These are phyloP conservation scores for Kregervanrija pseudodelftensis DNA, from an alignment of 805 yeast genomes.

Conservation along the genomic window DNA sequence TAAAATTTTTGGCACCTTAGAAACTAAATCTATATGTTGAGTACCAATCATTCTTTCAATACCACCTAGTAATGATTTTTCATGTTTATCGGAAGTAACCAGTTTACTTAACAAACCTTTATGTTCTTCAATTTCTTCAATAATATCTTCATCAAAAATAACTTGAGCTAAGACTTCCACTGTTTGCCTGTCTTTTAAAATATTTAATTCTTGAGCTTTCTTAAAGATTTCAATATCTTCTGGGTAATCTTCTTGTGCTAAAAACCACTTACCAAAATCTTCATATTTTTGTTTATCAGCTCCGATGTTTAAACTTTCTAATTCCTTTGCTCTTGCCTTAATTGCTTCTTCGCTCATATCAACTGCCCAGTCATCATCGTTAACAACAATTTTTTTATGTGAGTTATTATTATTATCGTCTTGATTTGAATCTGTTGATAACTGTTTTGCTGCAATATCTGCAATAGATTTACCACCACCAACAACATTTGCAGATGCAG, in stretches of 20 bases:
- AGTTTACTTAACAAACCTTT: constrained; percentile 77
- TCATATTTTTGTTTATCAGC: constrained; percentile 46
- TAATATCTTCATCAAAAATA: constrained; percentile 71
- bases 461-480: constrained; percentile 81
- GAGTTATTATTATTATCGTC: constrained; percentile 32
- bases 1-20: constrained; percentile 72
- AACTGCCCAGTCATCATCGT: constrained; percentile 95
- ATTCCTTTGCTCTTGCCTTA: constrained; percentile 80
- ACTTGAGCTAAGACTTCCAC: constrained; percentile 90
- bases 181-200: constrained; percentile 64
- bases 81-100: constrained; percentile 59
- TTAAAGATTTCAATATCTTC: constrained; percentile 88
- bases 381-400: constrained; percentile 56
- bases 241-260: constrained; percentile 51
- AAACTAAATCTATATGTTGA: constrained; percentile 62
- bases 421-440: not conserved
- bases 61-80: constrained; percentile 91
- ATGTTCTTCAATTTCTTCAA: constrained; percentile 67
- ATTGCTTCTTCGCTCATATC: constrained; percentile 97
- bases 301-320: constrained; percentile 53
- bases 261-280: constrained; percentile 86
- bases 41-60: constrained; percentile 88
- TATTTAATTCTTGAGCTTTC: constrained; percentile 73
- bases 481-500: constrained; percentile 83
- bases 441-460: constrained; percentile 58